Conservation (phyloP, 2,329 filamentous ascomycete genomes). For the Mycosphaerelloides madeirae region DNA sequence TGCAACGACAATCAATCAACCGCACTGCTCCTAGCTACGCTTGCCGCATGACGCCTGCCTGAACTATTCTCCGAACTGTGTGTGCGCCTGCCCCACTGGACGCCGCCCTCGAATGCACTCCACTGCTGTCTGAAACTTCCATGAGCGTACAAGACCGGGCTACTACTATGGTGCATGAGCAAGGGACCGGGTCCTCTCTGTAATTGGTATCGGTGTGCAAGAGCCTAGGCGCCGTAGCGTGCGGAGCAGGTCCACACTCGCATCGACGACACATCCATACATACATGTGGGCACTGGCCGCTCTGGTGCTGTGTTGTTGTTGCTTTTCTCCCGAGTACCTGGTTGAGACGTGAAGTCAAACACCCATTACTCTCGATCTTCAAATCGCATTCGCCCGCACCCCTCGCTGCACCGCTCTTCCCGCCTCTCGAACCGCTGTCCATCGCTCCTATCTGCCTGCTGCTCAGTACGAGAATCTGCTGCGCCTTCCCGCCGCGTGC, state of each 20-base stretch:
- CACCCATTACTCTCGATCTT: slow-evolving; percentile 4
- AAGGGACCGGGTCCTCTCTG: slow-evolving; percentile 5
- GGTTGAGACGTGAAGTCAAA: slow-evolving; percentile 16
- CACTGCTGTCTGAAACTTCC: slow-evolving; percentile 2
- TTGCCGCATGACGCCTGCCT: too few relatives aligned
- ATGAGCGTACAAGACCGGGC: slow-evolving; percentile 1
- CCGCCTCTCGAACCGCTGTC: neutral
- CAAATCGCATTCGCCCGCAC: neutral
- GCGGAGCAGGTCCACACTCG: neutral
- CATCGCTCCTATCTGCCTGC: slow-evolving; percentile 1
- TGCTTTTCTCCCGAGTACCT: slow-evolving; percentile 12
- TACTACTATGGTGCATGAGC: slow-evolving; percentile 11
- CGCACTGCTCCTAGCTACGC: too few relatives aligned
- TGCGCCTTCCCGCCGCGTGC: slow-evolving; percentile 5
- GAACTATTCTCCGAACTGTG: too few relatives aligned
- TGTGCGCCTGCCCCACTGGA: too few relatives aligned
- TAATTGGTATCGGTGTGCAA: neutral
- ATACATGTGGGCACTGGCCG: too few relatives aligned
- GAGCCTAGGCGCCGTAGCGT: neutral
- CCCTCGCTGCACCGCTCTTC: neutral
- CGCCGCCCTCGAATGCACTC: too few relatives aligned
- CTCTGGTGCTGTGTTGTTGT: too few relatives aligned
- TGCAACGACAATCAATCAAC: too few relatives aligned
- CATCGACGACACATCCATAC: neutral
- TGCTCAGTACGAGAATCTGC: neutral